Base-by-base conservation (phyloP, 2,329 filamentous ascomycete genomes). In the Penicillium sclerotiorum region DNA sequence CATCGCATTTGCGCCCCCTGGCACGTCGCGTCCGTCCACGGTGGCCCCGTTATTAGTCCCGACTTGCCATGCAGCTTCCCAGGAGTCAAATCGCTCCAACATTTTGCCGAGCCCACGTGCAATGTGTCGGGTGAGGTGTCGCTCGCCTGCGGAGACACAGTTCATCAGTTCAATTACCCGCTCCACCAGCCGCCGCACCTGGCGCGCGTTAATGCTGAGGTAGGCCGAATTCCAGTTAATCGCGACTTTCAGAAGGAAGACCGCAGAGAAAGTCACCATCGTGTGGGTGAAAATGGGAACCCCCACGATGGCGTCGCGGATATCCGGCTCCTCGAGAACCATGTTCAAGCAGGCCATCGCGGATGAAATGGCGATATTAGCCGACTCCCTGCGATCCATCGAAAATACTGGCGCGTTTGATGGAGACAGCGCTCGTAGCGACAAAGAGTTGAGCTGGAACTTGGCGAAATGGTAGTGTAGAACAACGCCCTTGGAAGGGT, bases 391-490 rank as follows among this genome's bases (percentile, higher is more conserved):
- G 47, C 70, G 73, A 38, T 74, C 71, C 60, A 75, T 70, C 11
- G 73, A 74, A 49, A 74, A 72, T 8, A 70, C 62, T 0, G 71
- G 71, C 0, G 71, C 71, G 41, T 72, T 73, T 11, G 66, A 73
- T 46, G 75, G 69, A 52, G 73, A 69, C 55, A 77, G 69, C 4
- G 75, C 55, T 57, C 69, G 65, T 8, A 72, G 63, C 3, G 69
- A 70, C 20, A 74, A 67, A 5, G 71, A 74, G 54, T 80, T 78
- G 17, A 81, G 71, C 53, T 80, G 77, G 39, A 81, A 76, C 53
- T 78, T 79, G 18, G 77, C 77, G 46, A 81, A 78, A 53, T 80
- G 75, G 54, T 77, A 78, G 59, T 81, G 79, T 8, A 81, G 63
- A 4, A 78, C 73, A 15, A 78, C 77, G 2, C 77, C 77, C 57